Evolutionary conservation across 306 rosid genomes (phyloP).

Genomic region (Sesbania bispinosa): DNA sequence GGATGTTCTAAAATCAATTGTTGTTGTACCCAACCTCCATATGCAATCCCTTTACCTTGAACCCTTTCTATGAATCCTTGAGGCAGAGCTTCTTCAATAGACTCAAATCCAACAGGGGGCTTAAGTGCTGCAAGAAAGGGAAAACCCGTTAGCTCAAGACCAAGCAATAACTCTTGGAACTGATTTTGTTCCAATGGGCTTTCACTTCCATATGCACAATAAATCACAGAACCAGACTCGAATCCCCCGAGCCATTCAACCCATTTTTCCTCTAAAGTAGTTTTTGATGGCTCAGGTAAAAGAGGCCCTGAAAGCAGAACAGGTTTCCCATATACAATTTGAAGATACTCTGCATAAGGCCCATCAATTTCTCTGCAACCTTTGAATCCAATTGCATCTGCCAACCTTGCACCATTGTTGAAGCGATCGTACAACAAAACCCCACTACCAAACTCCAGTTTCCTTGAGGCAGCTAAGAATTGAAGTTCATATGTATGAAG

Average conservation of each 20-base stretch:
- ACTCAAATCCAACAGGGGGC: too few species aligned
- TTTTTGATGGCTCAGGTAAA: too few species aligned
- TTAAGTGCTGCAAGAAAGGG: conserved; percentile 15
- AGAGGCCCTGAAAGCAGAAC: too few species aligned
- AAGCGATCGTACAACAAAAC: neutral
- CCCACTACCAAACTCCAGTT: neutral
- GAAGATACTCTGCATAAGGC: too few species aligned
- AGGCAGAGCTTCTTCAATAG: conserved; percentile 14
- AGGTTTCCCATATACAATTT: too few species aligned
- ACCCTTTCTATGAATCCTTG: conserved; percentile 1
- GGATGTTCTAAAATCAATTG: conserved; percentile 41
- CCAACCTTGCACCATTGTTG: fast-evolving
- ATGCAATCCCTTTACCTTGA: neutral
- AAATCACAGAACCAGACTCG: neutral
- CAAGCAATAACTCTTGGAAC: neutral
- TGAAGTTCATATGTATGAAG: neutral
- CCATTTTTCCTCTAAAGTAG: too few species aligned
- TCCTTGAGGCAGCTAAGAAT: neutral
- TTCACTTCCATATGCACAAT: conserved; percentile 9
- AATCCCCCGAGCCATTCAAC: too few species aligned
- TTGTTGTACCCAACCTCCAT: conserved; percentile 54
- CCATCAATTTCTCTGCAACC: conserved; percentile 18
- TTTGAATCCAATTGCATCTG: conserved; percentile 8
- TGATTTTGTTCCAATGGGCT: neutral
- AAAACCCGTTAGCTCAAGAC: conserved; percentile 4